phyloP scores from a whole-genome alignment of 441 rosid genomes.

The Erysimum cheiri region DNA sequence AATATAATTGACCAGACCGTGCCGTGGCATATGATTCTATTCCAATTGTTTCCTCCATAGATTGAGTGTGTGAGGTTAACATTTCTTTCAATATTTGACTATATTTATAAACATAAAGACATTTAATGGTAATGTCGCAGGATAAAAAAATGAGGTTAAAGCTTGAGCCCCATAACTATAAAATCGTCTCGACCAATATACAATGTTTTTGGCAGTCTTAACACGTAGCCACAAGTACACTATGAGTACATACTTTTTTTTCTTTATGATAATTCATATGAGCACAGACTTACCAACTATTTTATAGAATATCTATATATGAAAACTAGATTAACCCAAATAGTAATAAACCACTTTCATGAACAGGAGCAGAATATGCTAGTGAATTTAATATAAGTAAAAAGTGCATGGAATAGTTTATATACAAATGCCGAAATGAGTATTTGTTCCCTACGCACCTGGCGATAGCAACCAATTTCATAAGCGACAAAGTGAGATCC shows the following conservation, averaged over 20 bases:
- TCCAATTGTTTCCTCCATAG: conserved; percentile 39
- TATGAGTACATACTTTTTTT: no score
- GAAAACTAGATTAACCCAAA: background rate
- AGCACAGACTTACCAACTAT: background rate
- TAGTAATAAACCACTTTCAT: background rate
- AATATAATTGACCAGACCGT: conserved; percentile 42
- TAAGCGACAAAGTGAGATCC: conserved; percentile 24
- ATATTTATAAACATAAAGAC: background rate
- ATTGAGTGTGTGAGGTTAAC: background rate
- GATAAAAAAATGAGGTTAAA: background rate
- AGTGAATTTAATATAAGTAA: conserved; percentile 11
- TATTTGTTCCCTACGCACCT: conserved; percentile 33
- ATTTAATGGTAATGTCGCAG: conserved; percentile 1
- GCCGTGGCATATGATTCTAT: conserved; percentile 46
- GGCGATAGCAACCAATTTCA: conserved; percentile 28
- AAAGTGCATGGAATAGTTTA: conserved; percentile 17
- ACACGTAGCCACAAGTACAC: background rate
- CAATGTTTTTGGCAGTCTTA: no score
- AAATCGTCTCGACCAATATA: background rate
- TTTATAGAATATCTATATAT: background rate
- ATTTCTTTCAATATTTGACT: conserved; percentile 28
- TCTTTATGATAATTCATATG: background rate
- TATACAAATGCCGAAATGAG: conserved; percentile 16
- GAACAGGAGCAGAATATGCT: conserved; percentile 32
- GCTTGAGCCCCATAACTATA: background rate